Base-by-base conservation (phyloP, 345 rosid species). In the Citrus hindsii region DNA sequence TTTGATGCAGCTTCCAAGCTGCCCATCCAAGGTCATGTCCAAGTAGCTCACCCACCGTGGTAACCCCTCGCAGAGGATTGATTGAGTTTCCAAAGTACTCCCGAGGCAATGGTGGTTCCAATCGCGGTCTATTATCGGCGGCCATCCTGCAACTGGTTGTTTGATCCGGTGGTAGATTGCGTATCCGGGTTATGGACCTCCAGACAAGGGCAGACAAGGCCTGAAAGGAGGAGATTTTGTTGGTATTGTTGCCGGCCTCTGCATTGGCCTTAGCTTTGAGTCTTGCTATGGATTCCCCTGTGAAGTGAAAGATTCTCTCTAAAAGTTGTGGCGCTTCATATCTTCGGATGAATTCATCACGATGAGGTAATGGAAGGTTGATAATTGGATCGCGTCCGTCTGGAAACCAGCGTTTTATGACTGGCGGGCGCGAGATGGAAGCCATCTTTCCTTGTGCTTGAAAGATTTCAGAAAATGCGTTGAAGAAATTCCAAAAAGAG, bases 401-500 rank as follows among this genome's bases (percentile, higher is more conserved):
- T 0, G 92, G 92, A 79, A 95, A 88, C 85, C 91, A 95, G 7
- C 90, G 88, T 22, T 80, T 56, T 6, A 80, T 60, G 16, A 81
- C 73, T 0, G 98, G 94, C 19, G 88, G 89, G 3, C 80, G 90
- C 18, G 89, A 84, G 37, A 90, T 85, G 7, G 32, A 10, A 18
- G 25, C 9, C 4, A 62, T 27, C 19, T 55, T n/a, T 30, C 78
- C 89, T 42, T 79, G 76, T 14, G 86, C 81, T 82, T 75, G 91
- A 77, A 89, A 92, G 48, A 88, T 89, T 71, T 93, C 90, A 0
- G 97, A 93, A 84, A 84, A 92, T 0, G 89, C 71, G 9, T 76
- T 92, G 75, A 93, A 83, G 84, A 95, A 92, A 70, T 91, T 82
- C 97, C 92, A 93, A 64, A 72, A 92, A 14, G 95, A 86, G n/a